phyloP scores from a whole-genome alignment of 2,329 filamentous ascomycete genomes.

The Arachnomyces sp. region DNA sequence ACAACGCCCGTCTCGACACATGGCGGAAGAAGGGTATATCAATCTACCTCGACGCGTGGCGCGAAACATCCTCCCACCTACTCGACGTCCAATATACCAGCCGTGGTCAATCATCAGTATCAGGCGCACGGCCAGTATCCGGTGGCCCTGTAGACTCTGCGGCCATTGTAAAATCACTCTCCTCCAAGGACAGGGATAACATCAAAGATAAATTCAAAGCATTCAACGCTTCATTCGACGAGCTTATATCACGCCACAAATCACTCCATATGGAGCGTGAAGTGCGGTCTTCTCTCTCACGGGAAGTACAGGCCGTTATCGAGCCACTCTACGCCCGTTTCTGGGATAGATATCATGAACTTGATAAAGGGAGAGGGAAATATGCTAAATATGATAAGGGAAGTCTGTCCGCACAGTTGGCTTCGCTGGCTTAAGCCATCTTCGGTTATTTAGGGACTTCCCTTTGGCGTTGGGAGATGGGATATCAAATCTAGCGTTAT shows the following conservation, averaged over 20 bases:
- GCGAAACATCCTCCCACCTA: constrained; percentile 73
- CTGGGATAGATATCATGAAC: constrained; percentile 94
- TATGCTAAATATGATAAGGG: constrained; percentile 96
- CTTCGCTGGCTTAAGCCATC: constrained; percentile 12
- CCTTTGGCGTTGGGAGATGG: too few species aligned
- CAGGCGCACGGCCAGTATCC: constrained; percentile 58
- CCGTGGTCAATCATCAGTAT: constrained; percentile 33
- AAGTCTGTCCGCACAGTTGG: constrained; percentile 58
- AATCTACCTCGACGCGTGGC: constrained; percentile 79
- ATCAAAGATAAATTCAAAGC: constrained; percentile 93
- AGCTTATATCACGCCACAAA: constrained; percentile 75
- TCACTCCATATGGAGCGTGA: constrained; percentile 82
- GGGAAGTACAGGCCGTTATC: constrained; percentile 82
- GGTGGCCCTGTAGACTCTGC: constrained; percentile 61
- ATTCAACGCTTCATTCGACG: constrained; percentile 87
- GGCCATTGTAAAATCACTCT: constrained; percentile 72
- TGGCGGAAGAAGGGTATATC: constrained; percentile 83
- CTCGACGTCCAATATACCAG: constrained; percentile 90
- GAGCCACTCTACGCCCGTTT: constrained; percentile 92
- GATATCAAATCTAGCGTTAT: neutral
- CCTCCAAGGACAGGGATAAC: constrained; percentile 85
- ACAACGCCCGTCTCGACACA: constrained; percentile 60
- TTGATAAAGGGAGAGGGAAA: constrained; percentile 96
- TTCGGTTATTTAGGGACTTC: too few species aligned
- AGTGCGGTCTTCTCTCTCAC: constrained; percentile 68